These are phyloP conservation scores for Cadophora gregata DNA, from an alignment of 2,329 filamentous ascomycete genomes.

Conservation along the genomic window DNA sequence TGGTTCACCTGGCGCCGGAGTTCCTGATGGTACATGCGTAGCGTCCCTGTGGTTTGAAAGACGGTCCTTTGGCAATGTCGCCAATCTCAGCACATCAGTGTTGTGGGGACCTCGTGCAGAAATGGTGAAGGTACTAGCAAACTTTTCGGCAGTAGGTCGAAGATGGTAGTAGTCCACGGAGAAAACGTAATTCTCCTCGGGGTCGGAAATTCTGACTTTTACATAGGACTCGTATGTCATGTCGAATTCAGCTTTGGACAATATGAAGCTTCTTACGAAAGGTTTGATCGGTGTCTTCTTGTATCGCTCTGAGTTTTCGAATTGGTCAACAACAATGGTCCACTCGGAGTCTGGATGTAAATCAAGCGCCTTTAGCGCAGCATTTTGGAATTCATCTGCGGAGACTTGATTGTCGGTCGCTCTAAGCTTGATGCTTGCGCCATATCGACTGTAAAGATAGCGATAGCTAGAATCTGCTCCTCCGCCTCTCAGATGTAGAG, in stretches of 20 bases:
- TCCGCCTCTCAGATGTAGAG: constrained; percentile 29
- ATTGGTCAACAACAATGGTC: constrained; percentile 28
- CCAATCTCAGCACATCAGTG: neutral
- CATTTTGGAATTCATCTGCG: constrained; percentile 4
- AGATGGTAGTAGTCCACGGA: constrained; percentile 17
- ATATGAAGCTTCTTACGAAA: constrained; percentile 5
- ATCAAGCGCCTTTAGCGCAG: constrained; percentile 15
- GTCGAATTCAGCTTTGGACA: neutral
- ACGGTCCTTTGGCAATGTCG: neutral
- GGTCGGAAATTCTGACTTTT: constrained; percentile 17
- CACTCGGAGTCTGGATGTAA: constrained; percentile 14
- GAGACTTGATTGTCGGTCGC: neutral
- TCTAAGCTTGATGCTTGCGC: neutral
- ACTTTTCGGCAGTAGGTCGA: neutral
- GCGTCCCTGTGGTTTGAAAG: neutral
- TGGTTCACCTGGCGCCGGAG: neutral
- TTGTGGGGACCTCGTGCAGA: neutral
- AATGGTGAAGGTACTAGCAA: neutral
- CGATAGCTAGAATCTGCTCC: constrained; percentile 24
- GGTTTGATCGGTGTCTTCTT: neutral
- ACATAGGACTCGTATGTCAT: constrained; percentile 6
- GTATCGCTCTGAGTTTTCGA: constrained; percentile 19
- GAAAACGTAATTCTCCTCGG: constrained; percentile 11
- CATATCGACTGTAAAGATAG: constrained; percentile 20
- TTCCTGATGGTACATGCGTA: neutral